A percentile compares a stretch with the other conserved stretches of the same genome.
These are phyloP conservation scores for Rhizoclosmatium sp. DNA, from an alignment of 192 early-diverging fungal genomes.

Conservation along the genomic window DNA sequence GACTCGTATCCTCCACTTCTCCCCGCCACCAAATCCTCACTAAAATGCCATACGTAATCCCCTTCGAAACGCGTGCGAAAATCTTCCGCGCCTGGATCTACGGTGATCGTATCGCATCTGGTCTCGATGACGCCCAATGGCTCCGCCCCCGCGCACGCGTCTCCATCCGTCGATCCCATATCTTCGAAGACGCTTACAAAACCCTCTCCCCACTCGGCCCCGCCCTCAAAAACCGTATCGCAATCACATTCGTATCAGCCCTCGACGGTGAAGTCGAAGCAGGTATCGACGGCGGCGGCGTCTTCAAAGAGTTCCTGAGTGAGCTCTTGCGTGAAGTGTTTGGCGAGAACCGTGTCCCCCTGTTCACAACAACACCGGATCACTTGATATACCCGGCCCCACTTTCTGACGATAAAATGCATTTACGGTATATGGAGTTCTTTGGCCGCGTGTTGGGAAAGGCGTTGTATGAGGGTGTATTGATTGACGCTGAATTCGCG, in stretches of 20 bases:
- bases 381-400: slow-evolving; percentile 51
- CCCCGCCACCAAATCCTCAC: slow-evolving; percentile 72
- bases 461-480: slow-evolving; percentile 62
- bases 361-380: slow-evolving; percentile 54
- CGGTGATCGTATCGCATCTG: slow-evolving; percentile 64
- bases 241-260: slow-evolving; percentile 86
- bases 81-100: slow-evolving; percentile 83
- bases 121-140: slow-evolving; percentile 42
- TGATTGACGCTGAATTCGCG: slow-evolving; percentile 61
- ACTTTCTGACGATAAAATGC: slow-evolving; percentile 28
- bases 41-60: slow-evolving; percentile 90
- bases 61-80: slow-evolving; percentile 86
- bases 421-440: slow-evolving; percentile 59
- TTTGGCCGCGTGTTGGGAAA: slow-evolving; percentile 63
- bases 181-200: slow-evolving; percentile 91
- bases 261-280: slow-evolving; percentile 82
- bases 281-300: slow-evolving; percentile 88
- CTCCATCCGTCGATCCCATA: slow-evolving; percentile 71
- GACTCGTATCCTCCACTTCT: slow-evolving; percentile 30
- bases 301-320: slow-evolving; percentile 97
- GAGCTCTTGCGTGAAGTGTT: slow-evolving; percentile 59
- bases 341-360: slow-evolving; percentile 43
- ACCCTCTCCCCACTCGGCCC: slow-evolving; percentile 72
- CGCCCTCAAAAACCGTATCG: slow-evolving; percentile 77
- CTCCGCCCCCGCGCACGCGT: slow-evolving; percentile 52